A percentile compares a stretch with the other conserved stretches of the same genome.
These are phyloP conservation scores for Cladorrhinum sp. DNA, from an alignment of 2,329 filamentous ascomycete species.

Conservation along the genomic window DNA sequence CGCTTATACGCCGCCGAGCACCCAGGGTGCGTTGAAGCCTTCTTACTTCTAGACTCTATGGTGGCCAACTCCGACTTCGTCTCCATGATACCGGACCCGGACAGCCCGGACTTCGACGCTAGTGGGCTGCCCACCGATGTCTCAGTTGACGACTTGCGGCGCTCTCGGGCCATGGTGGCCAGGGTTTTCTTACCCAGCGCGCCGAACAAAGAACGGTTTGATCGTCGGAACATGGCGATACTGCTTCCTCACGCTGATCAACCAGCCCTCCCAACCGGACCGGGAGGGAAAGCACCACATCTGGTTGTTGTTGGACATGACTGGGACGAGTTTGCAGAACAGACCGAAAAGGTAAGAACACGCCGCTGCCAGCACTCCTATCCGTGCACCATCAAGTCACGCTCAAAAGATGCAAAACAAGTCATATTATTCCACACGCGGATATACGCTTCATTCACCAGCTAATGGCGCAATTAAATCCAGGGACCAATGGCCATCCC, in stretches of 20 bases:
- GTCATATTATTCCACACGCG: no score
- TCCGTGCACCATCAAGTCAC: no score
- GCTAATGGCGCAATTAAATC: no score
- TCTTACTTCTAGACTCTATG: slow-evolving; percentile 55
- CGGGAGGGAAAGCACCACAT: slow-evolving; percentile 35
- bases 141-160: slow-evolving; percentile 34
- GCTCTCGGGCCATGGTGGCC: slow-evolving; percentile 35
- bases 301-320: slow-evolving; percentile 54
- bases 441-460: no score
- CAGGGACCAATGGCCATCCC: slow-evolving; percentile 32
- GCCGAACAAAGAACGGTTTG: slow-evolving; percentile 48
- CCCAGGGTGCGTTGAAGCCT: slow-evolving; percentile 41
- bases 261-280: slow-evolving; percentile 38
- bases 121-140: slow-evolving; percentile 44
- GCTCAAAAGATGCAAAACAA: no score
- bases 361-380: no score
- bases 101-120: no score
- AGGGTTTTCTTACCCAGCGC: slow-evolving; percentile 47
- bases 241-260: slow-evolving; percentile 43
- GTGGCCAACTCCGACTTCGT: slow-evolving; percentile 57
- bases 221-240: slow-evolving; percentile 41
- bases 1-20: slow-evolving; percentile 49
- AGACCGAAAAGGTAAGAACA: no score
- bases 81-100: slow-evolving; percentile 54
- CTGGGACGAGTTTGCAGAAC: slow-evolving; percentile 48